Evolutionary conservation across 371 early-diverging fungal genomes (phyloP).

Genomic region (Mortierella sp.): DNA sequence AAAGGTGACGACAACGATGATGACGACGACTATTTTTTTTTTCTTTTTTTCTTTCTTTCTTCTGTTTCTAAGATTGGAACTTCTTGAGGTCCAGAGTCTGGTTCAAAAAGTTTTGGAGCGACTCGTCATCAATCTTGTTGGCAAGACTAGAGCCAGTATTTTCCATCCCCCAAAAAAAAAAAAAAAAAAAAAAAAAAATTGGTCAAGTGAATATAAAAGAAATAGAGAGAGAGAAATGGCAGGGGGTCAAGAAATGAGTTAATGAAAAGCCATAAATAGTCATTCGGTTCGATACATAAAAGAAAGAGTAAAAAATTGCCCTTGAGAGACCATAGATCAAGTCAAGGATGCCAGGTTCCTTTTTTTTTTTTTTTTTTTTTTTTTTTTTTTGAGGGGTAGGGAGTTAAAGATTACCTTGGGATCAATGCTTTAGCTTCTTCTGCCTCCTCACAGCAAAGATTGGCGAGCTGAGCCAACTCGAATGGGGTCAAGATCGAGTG

Average conservation of each 20-base stretch:
- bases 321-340: no score
- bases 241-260: background rate
- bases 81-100: conserved; percentile 82
- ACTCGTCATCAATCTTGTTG: conserved; percentile 71
- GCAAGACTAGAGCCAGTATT: conserved; percentile 41
- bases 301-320: background rate
- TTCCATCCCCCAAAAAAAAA: no score
- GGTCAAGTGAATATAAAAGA: background rate
- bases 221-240: background rate
- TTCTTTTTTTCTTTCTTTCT: background rate
- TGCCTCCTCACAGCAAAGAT: conserved; percentile 87
- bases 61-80: conserved; percentile 61
- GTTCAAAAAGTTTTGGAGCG: conserved; percentile 75
- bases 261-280: background rate
- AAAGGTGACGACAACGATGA: background rate
- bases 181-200: no score
- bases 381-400: no score
- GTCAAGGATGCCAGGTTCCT: no score
- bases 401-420: conserved; percentile 69
- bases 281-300: background rate
- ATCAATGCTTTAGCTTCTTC: conserved; percentile 88
- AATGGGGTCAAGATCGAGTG: conserved; percentile 72
- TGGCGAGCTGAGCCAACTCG: conserved; percentile 90
- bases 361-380: no score
- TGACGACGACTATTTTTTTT: no score